phyloP scores from a whole-genome alignment of 345 rosid genomes.

The Trapa incisa region DNA sequence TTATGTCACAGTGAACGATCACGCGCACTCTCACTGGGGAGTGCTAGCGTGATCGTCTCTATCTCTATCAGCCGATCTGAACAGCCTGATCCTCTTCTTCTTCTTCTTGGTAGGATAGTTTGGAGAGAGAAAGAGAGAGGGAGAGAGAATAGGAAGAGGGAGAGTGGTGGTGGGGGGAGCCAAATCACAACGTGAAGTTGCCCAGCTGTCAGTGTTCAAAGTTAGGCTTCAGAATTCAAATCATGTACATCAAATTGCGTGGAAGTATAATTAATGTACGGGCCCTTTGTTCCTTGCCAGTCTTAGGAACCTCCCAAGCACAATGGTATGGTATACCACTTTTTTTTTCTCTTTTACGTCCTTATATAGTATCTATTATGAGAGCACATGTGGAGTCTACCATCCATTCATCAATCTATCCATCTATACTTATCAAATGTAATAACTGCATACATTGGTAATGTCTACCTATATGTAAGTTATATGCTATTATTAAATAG shows the following conservation, averaged over 20 bases:
- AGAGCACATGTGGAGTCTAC: too few species aligned
- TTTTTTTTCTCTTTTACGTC: too few species aligned
- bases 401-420: too few species aligned
- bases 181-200: conserved; percentile 25
- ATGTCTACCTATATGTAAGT: too few species aligned
- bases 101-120: not conserved
- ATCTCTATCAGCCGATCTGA: not conserved
- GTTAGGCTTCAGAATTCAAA: conserved; percentile 12
- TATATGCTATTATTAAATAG: too few species aligned
- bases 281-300: not conserved
- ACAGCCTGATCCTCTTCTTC: not conserved
- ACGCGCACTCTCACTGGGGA: not conserved
- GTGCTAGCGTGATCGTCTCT: conserved; percentile 4
- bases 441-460: too few species aligned
- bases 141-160: not conserved
- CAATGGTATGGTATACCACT: too few species aligned
- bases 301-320: too few species aligned
- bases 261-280: too few species aligned
- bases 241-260: too few species aligned
- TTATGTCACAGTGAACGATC: not conserved
- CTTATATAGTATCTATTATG: too few species aligned
- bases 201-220: conserved; percentile 31
- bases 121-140: conserved; percentile 4
- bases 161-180: conserved; percentile 1
- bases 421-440: too few species aligned